Evolutionary conservation across 371 early-diverging fungal species (phyloP), one percentile per base, ranked within the genome.

Genomic region (Rhizomucor miehei): DNA sequence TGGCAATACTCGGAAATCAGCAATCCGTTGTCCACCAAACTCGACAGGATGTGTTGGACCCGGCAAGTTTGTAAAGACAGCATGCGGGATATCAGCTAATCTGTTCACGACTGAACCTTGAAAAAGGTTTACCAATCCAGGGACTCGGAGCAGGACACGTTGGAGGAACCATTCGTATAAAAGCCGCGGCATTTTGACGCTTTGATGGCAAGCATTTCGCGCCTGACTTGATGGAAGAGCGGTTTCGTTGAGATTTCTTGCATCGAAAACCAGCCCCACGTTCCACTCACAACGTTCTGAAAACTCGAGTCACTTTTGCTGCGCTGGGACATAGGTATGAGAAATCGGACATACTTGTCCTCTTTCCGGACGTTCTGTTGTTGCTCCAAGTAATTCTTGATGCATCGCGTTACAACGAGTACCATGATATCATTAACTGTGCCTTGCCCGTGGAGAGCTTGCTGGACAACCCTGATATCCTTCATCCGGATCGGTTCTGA

Each of bases 381-480:
- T 29, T n/a, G n/a, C 44, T 65, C 63, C n/a, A 73, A 29, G 47
- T 70, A 67, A 12, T 48, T 5, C 19, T 63, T 60, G 38, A 73
- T 49, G 37, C 60, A 60, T 5, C 71, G 50, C 34, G 64, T 56
- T 6, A 70, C 39, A 4, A 65, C 71, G 4, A 62, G 37, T 36
- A 67, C 19, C 68, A 73, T 70, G 40, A 73, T 57, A 51, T 73
- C 74, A 12, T 70, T 73, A 44, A 70, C 44, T 1, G 68, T 65
- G 19, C 68, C 68, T 29, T 29, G 29, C 29, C 29, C 29, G 3
- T 57, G 56, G 43, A 67, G 63, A 5, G 63, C 68, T 38, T 62
- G 39, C 19, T 62, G 62, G 13, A 73, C 58, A 1, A 48, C 21
- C 5, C 51, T 54, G 20, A 70, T 62, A 45, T 70, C 68, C n/a